These are phyloP conservation scores for Pichia sp. DNA, from an alignment of 1,139 yeast genomes.

Conservation along the genomic window DNA sequence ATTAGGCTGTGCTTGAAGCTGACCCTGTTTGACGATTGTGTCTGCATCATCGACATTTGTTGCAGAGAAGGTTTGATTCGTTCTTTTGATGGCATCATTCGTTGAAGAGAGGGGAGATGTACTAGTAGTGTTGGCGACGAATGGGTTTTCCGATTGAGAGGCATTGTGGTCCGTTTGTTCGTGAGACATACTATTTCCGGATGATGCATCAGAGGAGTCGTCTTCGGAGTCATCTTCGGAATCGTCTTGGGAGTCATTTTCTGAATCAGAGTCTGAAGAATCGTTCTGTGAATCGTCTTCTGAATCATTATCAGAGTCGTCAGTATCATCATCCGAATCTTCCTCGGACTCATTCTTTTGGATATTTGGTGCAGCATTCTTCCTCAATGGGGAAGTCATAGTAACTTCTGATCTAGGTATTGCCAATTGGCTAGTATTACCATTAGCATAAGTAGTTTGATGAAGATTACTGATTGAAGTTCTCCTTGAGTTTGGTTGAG, in stretches of 20 bases:
- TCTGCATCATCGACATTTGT: too few species aligned
- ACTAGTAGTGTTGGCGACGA: too few species aligned
- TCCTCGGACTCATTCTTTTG: too few species aligned
- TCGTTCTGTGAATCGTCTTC: background rate
- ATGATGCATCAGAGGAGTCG: too few species aligned
- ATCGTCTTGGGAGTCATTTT: background rate
- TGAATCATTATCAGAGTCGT: background rate
- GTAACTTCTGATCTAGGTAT: background rate
- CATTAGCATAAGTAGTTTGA: slow-evolving; percentile 1
- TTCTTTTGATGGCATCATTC: background rate
- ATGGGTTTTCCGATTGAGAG: too few species aligned
- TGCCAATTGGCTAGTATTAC: too few species aligned
- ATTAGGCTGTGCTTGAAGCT: too few species aligned
- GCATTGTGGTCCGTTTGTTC: too few species aligned
- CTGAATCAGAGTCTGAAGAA: too few species aligned
- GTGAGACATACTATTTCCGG: too few species aligned
- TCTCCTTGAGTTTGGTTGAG: slow-evolving; percentile 16
- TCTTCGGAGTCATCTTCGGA: background rate
- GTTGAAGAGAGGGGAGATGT: background rate
- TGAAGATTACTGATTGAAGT: slow-evolving; percentile 16
- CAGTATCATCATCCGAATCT: background rate
- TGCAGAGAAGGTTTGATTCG: background rate
- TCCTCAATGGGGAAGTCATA: background rate
- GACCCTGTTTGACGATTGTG: too few species aligned
- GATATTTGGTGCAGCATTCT: too few species aligned